Evolutionary conservation across 495 filamentous ascomycete species (phyloP).

Genomic region (Opeltia flavorubescens): DNA sequence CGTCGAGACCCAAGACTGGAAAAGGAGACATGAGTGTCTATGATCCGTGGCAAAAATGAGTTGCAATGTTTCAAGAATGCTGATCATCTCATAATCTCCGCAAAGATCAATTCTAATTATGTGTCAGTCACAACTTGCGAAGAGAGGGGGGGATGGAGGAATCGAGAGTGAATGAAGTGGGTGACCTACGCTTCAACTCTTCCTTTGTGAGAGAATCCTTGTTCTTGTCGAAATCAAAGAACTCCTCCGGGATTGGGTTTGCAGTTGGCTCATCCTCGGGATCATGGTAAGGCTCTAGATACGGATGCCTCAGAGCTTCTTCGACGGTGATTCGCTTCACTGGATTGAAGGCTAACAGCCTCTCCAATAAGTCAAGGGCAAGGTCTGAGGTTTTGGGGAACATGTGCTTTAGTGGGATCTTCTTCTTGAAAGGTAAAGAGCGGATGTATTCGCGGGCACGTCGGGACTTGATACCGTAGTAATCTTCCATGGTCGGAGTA

Average conservation of each 20-base stretch:
- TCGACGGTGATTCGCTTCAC: constrained; percentile 97
- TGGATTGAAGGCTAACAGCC: constrained; percentile 93
- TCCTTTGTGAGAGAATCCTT: constrained; percentile 99
- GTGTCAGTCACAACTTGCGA: neutral
- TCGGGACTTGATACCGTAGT: constrained; percentile 99
- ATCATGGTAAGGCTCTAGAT: constrained; percentile 97
- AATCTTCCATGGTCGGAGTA: constrained; percentile 99
- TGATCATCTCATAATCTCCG: constrained; percentile 99
- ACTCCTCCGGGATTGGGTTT: constrained; percentile 90
- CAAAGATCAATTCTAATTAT: constrained; percentile 67
- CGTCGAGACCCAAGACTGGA: no score
- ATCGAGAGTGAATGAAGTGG: no score
- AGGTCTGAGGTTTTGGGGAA: constrained; percentile 95
- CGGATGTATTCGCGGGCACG: constrained; percentile 97
- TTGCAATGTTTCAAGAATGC: no score
- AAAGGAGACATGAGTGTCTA: neutral
- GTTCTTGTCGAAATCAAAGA: constrained; percentile 99
- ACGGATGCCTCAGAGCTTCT: constrained; percentile 92
- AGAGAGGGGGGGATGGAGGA: no score
- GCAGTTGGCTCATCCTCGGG: constrained; percentile 98
- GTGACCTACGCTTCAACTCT: constrained; percentile 67
- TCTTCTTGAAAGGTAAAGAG: constrained; percentile 99
- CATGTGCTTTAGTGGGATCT: constrained; percentile 91
- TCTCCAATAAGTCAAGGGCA: constrained; percentile 88
- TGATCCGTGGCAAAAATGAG: no score